Conservation (phyloP, 768 basidiomycete species). For the Tephrocybe rancida region DNA sequence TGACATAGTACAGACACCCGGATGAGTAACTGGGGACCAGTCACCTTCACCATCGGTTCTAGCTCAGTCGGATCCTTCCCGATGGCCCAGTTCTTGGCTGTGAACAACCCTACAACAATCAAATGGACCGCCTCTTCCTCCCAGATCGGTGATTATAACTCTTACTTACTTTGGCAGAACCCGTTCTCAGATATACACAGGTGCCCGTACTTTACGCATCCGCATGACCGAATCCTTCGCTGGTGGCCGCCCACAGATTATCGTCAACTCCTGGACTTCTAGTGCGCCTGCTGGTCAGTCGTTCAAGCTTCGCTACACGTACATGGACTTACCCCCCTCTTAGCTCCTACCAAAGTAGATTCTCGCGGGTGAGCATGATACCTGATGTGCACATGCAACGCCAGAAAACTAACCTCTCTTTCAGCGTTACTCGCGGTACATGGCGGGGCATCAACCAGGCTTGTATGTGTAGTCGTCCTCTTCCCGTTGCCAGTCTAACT, state of each 20-base stretch:
- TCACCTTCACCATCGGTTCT: conserved; percentile 46
- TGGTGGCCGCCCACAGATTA: conserved; percentile 47
- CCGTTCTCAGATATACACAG: conserved; percentile 18
- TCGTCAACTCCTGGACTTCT: conserved; percentile 47
- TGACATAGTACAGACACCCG: conserved; percentile 38
- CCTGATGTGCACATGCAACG: no score
- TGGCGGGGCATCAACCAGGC: conserved; percentile 50
- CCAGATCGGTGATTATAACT: conserved; percentile 34
- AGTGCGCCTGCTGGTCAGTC: conserved; percentile 37
- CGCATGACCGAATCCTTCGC: conserved; percentile 49
- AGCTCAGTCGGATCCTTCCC: conserved; percentile 43
- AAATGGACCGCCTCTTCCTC: conserved; percentile 42
- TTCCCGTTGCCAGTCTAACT: background rate
- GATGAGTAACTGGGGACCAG: conserved; percentile 49
- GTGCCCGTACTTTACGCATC: conserved; percentile 47
- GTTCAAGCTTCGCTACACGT: background rate
- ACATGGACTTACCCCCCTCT: background rate
- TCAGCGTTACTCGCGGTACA: conserved; percentile 50
- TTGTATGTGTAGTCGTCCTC: conserved; percentile 27
- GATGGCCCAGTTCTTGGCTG: conserved; percentile 51
- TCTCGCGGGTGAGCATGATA: conserved; percentile 43
- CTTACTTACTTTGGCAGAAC: background rate
- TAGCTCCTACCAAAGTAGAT: conserved; percentile 41
- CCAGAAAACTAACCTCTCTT: background rate
- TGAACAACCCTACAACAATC: conserved; percentile 47